Base-by-base conservation (phyloP, 2,329 filamentous ascomycete species). In the Fusarium proliferatum region DNA sequence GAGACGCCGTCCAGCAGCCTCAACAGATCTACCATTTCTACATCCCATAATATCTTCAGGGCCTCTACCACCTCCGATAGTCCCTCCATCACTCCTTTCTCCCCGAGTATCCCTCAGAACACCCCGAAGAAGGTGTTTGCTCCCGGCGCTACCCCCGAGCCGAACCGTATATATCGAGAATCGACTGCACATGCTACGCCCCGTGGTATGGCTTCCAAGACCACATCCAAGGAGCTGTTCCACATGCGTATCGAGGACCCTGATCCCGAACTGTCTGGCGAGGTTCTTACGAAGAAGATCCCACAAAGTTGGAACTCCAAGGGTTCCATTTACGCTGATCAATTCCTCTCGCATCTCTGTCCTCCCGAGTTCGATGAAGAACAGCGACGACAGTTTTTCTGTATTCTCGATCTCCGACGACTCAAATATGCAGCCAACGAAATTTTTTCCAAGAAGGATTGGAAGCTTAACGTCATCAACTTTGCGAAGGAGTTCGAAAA, bases 401-500 rank as follows among this genome's bases (percentile, higher is more conserved):
- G 88, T 77, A 87, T 91, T 69, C 87, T 91, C 73, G 89, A 91
- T 76, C 82, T 91, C 64, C 87, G 89, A 67, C 86, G 89, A 71
- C 84, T 91, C 51, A 91, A 91, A 80, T 89, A 90, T 75, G 87
- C 88, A 10, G 88, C 89, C 34, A 86, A 90, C 73, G 88, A 90
- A 74, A 88, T 91, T 21, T 91, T 90, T 66, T 78, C 81, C 23
- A 88, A 86, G 78, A 90, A 90, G 78, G 88, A 89, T 72, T 91
- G 89, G 89, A 89, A 89, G 80, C 80, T 91, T 60, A 91, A 91
- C 71, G 86, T 90, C 23, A 79, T 88, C 71, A 90, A 90, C 78
- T 91, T 91, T 65, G 88, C 89, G 43, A 91, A 90, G 78, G 89
- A 90, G 78, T 91, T 89, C 69, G 89, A 91, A 78, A 91, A 91